A percentile compares a stretch with the other conserved stretches of the same genome.
These are phyloP conservation scores for Glycyrrhiza uralensis DNA, from an alignment of 306 rosid genomes.

Conservation along the genomic window DNA sequence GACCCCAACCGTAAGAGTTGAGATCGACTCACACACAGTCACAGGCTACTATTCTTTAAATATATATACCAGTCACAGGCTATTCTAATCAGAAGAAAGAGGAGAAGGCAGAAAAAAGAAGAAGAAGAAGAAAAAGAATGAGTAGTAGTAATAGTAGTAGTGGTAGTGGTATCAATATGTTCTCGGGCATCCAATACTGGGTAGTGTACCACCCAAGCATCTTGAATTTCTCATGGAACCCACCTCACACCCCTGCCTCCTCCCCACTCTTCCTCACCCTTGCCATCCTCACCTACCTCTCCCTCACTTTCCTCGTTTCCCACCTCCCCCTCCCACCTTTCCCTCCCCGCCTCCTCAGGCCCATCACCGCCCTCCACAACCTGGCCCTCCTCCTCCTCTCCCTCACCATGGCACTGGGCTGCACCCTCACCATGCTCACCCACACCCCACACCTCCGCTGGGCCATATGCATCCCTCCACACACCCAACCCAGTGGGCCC, in stretches of 20 bases:
- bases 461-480: constrained; percentile 60
- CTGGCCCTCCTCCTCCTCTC: constrained; percentile 65
- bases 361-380: constrained; percentile 61
- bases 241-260: constrained; percentile 43
- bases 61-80: too few species aligned
- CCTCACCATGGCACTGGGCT: constrained; percentile 54
- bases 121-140: too few species aligned
- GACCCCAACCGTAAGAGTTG: too few species aligned
- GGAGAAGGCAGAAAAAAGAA: too few species aligned
- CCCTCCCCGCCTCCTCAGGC: constrained; percentile 37
- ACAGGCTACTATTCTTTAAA: too few species aligned
- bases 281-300: constrained; percentile 48
- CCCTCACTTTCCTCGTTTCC: constrained; percentile 49
- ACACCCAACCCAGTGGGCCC: constrained; percentile 59
- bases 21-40: too few species aligned
- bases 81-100: too few species aligned
- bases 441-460: constrained; percentile 41
- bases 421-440: constrained; percentile 43
- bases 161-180: not conserved
- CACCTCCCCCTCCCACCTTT: constrained; percentile 35
- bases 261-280: constrained; percentile 45
- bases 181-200: constrained; percentile 43
- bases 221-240: constrained; percentile 63
- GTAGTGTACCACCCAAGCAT: constrained; percentile 60
- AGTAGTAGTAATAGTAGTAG: too few species aligned